Evolutionary conservation across 2,329 filamentous ascomycete species (phyloP).

Genomic region (Zymoseptoria brevis): DNA sequence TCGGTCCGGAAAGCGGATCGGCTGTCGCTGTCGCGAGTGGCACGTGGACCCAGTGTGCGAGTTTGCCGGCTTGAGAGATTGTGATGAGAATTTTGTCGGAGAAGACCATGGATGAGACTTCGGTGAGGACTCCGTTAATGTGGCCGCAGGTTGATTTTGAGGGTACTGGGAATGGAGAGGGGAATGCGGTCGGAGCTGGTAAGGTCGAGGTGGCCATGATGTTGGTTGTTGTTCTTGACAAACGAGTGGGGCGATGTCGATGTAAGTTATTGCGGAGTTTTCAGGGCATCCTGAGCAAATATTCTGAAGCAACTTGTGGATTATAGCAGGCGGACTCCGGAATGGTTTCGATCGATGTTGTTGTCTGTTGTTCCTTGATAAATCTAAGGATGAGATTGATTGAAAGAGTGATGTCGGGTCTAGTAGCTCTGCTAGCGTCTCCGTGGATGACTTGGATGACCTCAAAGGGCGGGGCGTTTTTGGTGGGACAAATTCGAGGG

Average conservation of each 20-base stretch:
- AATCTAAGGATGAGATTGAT: neutral
- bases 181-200: constrained; percentile 32
- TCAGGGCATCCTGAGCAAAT: neutral
- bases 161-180: constrained; percentile 48
- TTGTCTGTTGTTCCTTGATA: neutral
- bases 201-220: constrained; percentile 9
- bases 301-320: neutral
- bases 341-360: neutral
- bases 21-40: constrained; percentile 62
- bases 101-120: constrained; percentile 66
- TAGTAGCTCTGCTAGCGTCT: neutral
- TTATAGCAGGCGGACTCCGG: neutral
- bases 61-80: constrained; percentile 71
- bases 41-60: constrained; percentile 93
- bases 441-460: neutral
- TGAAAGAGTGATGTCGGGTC: neutral
- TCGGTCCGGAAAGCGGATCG: constrained; percentile 50
- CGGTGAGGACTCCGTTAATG: constrained; percentile 62
- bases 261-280: neutral
- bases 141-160: constrained; percentile 43
- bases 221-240: neutral
- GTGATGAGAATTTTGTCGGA: constrained; percentile 87
- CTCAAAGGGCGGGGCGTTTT: neutral
- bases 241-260: neutral
- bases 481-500: neutral